phyloP scores from a whole-genome alignment of 345 rosid genomes.

The Toxicodendron radicans region DNA sequence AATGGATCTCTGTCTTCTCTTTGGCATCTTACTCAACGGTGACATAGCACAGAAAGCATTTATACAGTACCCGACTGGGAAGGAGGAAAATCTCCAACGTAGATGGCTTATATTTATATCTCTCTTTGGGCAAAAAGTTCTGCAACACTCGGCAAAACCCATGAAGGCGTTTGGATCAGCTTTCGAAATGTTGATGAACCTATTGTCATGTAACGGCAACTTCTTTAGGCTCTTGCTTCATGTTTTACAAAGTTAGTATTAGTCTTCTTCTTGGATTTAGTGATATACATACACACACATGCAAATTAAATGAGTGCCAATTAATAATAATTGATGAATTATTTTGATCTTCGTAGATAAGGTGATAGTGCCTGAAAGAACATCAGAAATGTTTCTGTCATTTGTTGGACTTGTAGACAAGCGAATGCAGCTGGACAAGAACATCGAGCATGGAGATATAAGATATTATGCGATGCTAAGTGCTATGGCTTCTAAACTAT shows the following conservation, averaged over 20 bases:
- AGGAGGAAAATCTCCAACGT: slow-evolving; percentile 17
- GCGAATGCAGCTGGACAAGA: slow-evolving; percentile 23
- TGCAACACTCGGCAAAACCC: slow-evolving; percentile 14
- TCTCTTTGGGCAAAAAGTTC: slow-evolving; percentile 22
- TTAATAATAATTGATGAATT: too few relatives aligned
- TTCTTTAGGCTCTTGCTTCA: slow-evolving; percentile 20
- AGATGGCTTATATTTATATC: slow-evolving; percentile 27
- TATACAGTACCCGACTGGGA: slow-evolving; percentile 14
- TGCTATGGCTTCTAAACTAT: slow-evolving; percentile 30
- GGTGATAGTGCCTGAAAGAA: slow-evolving; percentile 19
- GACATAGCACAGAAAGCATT: slow-evolving; percentile 8
- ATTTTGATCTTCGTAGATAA: slow-evolving; percentile 2
- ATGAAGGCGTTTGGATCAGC: slow-evolving; percentile 11
- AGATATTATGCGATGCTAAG: slow-evolving; percentile 25
- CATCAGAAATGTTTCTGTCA: slow-evolving; percentile 19
- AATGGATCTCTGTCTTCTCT: neutral
- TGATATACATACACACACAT: too few relatives aligned
- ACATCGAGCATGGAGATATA: slow-evolving; percentile 17
- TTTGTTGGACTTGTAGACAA: slow-evolving; percentile 21
- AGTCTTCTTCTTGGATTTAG: too few relatives aligned
- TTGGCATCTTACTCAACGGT: neutral
- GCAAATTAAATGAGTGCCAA: too few relatives aligned
- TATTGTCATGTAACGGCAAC: slow-evolving; percentile 21
- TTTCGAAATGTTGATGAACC: slow-evolving; percentile 28
- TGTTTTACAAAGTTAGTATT: slow-evolving; percentile 21